Evolutionary conservation across 2,329 filamentous ascomycete species (phyloP), one percentile per base, ranked within the genome.

Genomic region (Botrytis pseudocinerea): DNA sequence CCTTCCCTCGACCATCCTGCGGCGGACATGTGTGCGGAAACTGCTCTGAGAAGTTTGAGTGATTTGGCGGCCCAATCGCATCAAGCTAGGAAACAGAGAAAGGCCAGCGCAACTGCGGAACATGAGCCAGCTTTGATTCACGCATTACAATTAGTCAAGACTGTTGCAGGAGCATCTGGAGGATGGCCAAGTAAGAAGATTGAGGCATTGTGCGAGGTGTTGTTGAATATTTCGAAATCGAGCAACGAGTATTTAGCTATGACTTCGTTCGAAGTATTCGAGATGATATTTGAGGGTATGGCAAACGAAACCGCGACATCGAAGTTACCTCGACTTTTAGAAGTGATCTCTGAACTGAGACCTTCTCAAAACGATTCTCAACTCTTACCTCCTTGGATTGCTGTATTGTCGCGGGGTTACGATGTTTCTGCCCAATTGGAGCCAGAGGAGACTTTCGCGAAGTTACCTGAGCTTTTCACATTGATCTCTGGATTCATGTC

Each of bases 121-220:
- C 89, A 94, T 79, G 94, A 97, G 75, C 95, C 96, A 3, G 90
- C 90, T 44, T 86, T 98, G 69, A 97, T 98, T 77, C 96, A 98
- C 81, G 92, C 95, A 3, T 85, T 99, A 75, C 95, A 99, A 80
- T 85, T 99, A 72, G 92, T 97, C 76, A 98, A 97, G 86, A 93
- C 93, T 0, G 89, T 99, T 74, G 94, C 96, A 0, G 87, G 89
- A 4, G 94, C 93, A 8, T 95, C 94, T 73, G 93, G 94, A 59
- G 96, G 96, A 69, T 99, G 96, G 96, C 96, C 96, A 0, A 97
- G 92, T 84, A 94, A 92, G 85, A 97, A 97, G 84, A 97, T 98
- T 71, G 96, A 99, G 83, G 87, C 92, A 3, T 85, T 99, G 48
- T 98, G 95, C 82, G 95, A 98, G 82, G 85, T 97, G 71, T 85